phyloP scores from a whole-genome alignment of 257 asterid genomes.

The Solanum dulcamara region DNA sequence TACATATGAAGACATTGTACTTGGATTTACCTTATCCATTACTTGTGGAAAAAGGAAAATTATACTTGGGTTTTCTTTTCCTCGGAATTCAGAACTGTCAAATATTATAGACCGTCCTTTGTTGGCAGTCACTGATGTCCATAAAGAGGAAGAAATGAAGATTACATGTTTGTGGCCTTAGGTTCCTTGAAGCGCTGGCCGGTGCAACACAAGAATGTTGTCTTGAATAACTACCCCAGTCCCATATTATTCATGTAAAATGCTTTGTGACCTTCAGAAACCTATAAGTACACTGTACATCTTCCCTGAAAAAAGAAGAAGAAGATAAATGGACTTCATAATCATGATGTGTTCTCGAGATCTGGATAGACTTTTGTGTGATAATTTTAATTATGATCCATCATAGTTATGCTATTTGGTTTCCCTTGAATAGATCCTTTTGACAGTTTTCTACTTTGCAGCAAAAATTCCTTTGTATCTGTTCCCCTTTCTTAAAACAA shows the following conservation, averaged over 20 bases:
- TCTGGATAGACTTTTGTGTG: background rate
- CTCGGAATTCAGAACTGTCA: background rate
- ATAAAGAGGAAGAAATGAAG: background rate
- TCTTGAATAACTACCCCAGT: background rate
- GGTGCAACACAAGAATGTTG: background rate
- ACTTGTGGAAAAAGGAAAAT: background rate
- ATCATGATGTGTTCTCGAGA: background rate
- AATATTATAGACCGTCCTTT: background rate
- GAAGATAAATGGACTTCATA: background rate
- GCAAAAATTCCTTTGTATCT: slow-evolving; percentile 24
- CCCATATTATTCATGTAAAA: background rate
- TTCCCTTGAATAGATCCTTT: background rate
- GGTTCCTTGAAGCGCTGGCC: background rate
- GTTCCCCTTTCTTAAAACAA: slow-evolving; percentile 12
- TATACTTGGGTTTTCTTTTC: background rate
- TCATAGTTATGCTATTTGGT: background rate
- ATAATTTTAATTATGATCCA: background rate
- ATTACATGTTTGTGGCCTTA: background rate
- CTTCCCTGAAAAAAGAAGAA: background rate
- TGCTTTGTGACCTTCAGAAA: background rate
- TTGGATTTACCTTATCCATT: background rate
- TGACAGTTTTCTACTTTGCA: slow-evolving; percentile 8
- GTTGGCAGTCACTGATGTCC: background rate
- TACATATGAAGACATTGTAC: background rate
- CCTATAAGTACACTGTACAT: background rate